Percentiles rank a stretch among this genome's conserved stretches.
These are phyloP conservation scores for Epichloe coenophiala DNA, from an alignment of 2,329 filamentous ascomycete species.

Conservation along the genomic window DNA sequence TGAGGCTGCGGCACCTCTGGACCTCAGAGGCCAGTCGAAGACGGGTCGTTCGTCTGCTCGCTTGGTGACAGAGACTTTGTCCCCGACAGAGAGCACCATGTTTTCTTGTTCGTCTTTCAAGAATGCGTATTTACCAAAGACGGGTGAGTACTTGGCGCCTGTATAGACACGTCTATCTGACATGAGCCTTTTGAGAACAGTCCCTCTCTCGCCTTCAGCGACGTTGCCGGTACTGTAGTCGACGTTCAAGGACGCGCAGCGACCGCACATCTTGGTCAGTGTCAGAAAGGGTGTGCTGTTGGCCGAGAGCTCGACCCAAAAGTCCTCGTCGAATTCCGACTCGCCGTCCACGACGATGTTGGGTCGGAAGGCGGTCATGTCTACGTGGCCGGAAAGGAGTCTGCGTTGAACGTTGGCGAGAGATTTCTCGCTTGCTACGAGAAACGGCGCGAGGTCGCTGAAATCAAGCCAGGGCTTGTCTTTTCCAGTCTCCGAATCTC, in stretches of 20 bases:
- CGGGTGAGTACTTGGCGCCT: constrained; percentile 53
- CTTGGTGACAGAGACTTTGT: constrained; percentile 39
- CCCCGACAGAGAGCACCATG: constrained; percentile 35
- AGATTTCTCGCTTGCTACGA: constrained; percentile 58
- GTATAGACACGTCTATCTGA: constrained; percentile 55
- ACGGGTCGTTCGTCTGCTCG: constrained; percentile 33
- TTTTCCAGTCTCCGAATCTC: constrained; percentile 5
- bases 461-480: constrained; percentile 48
- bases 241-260: constrained; percentile 58
- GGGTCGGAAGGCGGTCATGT: constrained; percentile 57
- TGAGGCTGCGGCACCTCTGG: too few relatives aligned
- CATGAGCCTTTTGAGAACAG: constrained; percentile 46
- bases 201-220: constrained; percentile 42
- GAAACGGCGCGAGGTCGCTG: constrained; percentile 60
- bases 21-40: constrained; percentile 34
- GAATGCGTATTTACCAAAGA: constrained; percentile 65
- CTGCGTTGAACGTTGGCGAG: constrained; percentile 50
- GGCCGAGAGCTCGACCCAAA: constrained; percentile 50
- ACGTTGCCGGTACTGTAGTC: constrained; percentile 52
- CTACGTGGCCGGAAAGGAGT: constrained; percentile 37
- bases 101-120: constrained; percentile 19
- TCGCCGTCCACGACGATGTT: constrained; percentile 57
- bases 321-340: constrained; percentile 55
- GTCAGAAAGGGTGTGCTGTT: constrained; percentile 26
- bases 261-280: constrained; percentile 55